Conservation (phyloP, 805 yeast species). For the Schizosaccharomyces octosporus region DNA sequence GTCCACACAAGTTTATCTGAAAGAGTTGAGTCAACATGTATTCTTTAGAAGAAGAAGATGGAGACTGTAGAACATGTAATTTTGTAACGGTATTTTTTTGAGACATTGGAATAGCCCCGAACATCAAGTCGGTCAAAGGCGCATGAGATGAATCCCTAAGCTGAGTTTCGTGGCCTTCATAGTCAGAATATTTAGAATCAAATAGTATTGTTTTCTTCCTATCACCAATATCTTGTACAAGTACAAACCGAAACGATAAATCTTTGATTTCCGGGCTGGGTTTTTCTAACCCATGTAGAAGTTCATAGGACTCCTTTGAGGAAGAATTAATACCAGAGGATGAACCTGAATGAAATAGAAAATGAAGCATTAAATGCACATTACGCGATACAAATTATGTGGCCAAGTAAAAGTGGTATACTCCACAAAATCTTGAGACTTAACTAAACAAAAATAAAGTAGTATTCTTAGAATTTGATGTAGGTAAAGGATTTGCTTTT, state of each 20-base stretch:
- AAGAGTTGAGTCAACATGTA: background rate
- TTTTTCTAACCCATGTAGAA: background rate
- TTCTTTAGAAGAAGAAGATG: background rate
- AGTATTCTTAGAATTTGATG: no score
- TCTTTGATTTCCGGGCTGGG: background rate
- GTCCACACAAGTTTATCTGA: background rate
- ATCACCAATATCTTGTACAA: background rate
- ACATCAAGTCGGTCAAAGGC: background rate
- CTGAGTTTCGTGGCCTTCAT: background rate
- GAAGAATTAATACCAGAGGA: background rate
- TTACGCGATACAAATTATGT: background rate
- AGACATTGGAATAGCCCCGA: background rate
- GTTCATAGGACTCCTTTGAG: background rate
- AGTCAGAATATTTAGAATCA: background rate
- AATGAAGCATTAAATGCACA: background rate
- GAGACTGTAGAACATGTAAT: background rate
- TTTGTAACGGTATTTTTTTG: background rate
- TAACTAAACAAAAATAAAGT: no score
- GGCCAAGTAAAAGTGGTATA: no score
- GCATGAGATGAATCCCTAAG: background rate
- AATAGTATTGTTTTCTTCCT: background rate
- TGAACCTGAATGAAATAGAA: background rate
- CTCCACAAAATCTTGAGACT: no score
- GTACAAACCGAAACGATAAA: background rate
- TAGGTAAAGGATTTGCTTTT: no score